These are phyloP conservation scores for Mycosphaerella sp. DNA, from an alignment of 2,329 filamentous ascomycete species.

Conservation along the genomic window DNA sequence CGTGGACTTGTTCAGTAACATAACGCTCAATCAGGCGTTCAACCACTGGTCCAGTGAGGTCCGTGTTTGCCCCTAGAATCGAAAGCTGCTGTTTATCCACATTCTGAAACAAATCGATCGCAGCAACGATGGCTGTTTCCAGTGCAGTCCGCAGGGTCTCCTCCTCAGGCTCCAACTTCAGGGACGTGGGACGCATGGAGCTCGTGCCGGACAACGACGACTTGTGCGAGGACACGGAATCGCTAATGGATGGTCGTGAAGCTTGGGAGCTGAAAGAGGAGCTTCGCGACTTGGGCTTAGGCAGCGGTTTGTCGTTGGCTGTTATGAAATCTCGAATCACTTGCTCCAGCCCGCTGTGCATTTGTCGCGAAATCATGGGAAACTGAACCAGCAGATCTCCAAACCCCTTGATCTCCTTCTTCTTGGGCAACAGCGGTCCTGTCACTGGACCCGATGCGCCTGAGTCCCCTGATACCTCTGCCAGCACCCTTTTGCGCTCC, in stretches of 20 bases:
- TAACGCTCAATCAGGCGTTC: conserved; percentile 94
- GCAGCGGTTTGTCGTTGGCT: conserved; percentile 77
- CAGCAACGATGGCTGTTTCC: conserved; percentile 85
- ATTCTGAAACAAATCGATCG: conserved; percentile 90
- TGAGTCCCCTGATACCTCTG: conserved; percentile 27
- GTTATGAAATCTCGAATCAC: conserved; percentile 84
- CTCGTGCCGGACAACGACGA: conserved; percentile 36
- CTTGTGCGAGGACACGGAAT: conserved; percentile 32
- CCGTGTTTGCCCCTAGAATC: conserved; percentile 82
- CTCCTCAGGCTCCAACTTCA: conserved; percentile 80
- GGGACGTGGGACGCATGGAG: conserved; percentile 45
- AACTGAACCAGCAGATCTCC: conserved; percentile 85
- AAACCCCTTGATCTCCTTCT: conserved; percentile 89
- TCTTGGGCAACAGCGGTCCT: conserved; percentile 51
- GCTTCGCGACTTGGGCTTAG: conserved; percentile 38
- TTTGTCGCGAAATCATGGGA: conserved; percentile 90
- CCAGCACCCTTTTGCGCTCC: conserved; percentile 30
- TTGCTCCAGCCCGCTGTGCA: conserved; percentile 85
- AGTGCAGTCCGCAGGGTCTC: conserved; percentile 81
- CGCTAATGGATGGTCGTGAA: conserved; percentile 32
- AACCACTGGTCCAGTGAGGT: conserved; percentile 83
- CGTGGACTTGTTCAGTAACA: conserved; percentile 86
- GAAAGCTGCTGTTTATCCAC: conserved; percentile 96
- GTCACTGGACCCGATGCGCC: conserved; percentile 12
- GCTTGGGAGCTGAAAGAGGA: conserved; percentile 34